Conservation (phyloP, 371 early-diverging fungal species). For the Haplosporangium sp. region DNA sequence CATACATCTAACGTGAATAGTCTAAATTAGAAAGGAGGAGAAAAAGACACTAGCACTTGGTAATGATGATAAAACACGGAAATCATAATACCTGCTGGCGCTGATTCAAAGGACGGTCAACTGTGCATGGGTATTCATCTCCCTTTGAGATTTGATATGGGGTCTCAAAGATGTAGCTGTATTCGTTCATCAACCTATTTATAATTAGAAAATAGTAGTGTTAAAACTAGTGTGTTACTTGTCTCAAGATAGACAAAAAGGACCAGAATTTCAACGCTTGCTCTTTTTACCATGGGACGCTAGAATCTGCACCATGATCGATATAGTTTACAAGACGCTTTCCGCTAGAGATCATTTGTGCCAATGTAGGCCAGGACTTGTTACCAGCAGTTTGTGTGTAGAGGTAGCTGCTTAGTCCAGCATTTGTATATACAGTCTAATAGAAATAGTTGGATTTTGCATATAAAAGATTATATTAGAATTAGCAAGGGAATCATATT, state of each 20-base stretch:
- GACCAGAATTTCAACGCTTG: no score
- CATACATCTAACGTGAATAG: conserved; percentile 60
- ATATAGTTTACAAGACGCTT: conserved; percentile 77
- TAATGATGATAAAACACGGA: no score
- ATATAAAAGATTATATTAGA: no score
- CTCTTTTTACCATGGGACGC: conserved; percentile 67
- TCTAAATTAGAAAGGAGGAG: no score
- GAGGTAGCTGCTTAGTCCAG: conserved; percentile 71
- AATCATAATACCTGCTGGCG: conserved; percentile 30
- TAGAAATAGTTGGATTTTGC: neutral
- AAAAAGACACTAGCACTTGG: no score
- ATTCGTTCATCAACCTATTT: conserved; percentile 61
- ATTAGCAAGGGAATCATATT: no score
- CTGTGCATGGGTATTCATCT: conserved; percentile 61
- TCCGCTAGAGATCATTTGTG: conserved; percentile 71
- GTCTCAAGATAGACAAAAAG: no score
- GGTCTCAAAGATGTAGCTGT: conserved; percentile 70
- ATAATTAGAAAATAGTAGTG: no score
- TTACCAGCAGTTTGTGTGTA: conserved; percentile 60
- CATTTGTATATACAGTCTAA: conserved; percentile 63
- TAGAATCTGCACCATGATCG: conserved; percentile 66
- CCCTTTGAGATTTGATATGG: conserved; percentile 62
- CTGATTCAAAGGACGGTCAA: conserved; percentile 64
- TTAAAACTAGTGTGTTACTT: no score
- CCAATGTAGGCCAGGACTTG: conserved; percentile 79